A percentile compares a stretch with the other conserved stretches of the same genome.
Evolutionary conservation across 148 eudicot species (phyloP).

Genomic region (Rhododendron henanense): DNA sequence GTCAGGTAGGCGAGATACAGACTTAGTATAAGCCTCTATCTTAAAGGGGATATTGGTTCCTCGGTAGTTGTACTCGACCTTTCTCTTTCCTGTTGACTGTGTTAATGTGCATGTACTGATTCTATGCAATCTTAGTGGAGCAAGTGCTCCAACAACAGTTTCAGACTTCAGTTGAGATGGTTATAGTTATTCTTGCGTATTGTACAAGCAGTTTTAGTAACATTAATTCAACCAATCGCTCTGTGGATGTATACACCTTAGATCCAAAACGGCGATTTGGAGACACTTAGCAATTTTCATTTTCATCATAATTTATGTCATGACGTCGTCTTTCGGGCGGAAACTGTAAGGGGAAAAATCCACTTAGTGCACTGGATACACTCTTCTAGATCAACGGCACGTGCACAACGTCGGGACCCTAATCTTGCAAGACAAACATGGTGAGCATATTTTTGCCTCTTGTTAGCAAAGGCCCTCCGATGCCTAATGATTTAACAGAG

Average conservation of each 20-base stretch:
- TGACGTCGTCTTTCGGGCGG: background rate
- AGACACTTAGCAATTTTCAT: background rate
- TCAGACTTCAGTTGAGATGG: background rate
- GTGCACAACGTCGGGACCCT: no score
- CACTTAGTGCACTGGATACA: no score
- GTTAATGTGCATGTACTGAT: background rate
- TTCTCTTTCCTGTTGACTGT: background rate
- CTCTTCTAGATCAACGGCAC: no score
- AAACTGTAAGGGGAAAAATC: no score
- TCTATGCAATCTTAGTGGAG: background rate
- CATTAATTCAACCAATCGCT: background rate
- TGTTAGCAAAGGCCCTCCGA: no score
- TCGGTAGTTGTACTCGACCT: background rate
- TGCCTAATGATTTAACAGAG: no score
- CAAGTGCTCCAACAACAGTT: background rate
- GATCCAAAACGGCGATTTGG: background rate
- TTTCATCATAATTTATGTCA: background rate
- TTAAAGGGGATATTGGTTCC: background rate
- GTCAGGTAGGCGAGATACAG: background rate
- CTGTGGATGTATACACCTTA: background rate
- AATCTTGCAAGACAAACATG: no score
- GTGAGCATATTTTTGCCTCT: no score
- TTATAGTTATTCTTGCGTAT: background rate
- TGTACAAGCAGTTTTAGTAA: background rate
- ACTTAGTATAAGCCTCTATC: background rate